These are phyloP conservation scores for Murraya koenigii DNA, from an alignment of 345 rosid genomes.

Conservation along the genomic window DNA sequence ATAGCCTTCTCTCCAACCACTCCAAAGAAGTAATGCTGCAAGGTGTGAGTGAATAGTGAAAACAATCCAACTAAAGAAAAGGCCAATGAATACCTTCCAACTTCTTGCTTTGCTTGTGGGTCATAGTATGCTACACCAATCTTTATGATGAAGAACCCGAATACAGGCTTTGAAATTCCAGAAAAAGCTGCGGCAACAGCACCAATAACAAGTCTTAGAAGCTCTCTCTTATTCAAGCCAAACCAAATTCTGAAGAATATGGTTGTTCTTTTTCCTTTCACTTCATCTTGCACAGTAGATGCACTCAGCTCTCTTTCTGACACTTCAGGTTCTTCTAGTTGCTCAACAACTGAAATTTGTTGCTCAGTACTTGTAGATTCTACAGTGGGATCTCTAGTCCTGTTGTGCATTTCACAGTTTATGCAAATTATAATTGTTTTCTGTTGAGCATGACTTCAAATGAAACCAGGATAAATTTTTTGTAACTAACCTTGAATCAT, in stretches of 20 bases:
- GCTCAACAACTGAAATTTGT: slow-evolving; percentile 15
- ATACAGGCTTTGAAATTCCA: slow-evolving; percentile 65
- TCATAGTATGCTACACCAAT: slow-evolving; percentile 56
- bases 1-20: slow-evolving; percentile 65
- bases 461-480: not conserved
- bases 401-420: slow-evolving; percentile 16
- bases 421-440: slow-evolving; percentile 10
- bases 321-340: slow-evolving; percentile 10
- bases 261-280: slow-evolving; percentile 3
- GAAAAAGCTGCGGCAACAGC: slow-evolving; percentile 61
- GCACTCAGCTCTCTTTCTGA: slow-evolving; percentile 2
- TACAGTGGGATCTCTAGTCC: slow-evolving; percentile 14
- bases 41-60: slow-evolving; percentile 47
- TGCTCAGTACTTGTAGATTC: slow-evolving; percentile 16
- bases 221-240: slow-evolving; percentile 38
- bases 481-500: slow-evolving; percentile 37
- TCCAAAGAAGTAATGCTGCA: slow-evolving; percentile 71
- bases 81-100: slow-evolving; percentile 42
- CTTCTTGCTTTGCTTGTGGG: slow-evolving; percentile 30
- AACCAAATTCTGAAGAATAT: slow-evolving; percentile 63
- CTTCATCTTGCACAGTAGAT: slow-evolving; percentile 20
- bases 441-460: not conserved
- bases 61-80: slow-evolving; percentile 48
- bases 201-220: slow-evolving; percentile 37
- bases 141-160: slow-evolving; percentile 56